phyloP scores from a whole-genome alignment of 495 filamentous ascomycete species.

The Niebla homalea region DNA sequence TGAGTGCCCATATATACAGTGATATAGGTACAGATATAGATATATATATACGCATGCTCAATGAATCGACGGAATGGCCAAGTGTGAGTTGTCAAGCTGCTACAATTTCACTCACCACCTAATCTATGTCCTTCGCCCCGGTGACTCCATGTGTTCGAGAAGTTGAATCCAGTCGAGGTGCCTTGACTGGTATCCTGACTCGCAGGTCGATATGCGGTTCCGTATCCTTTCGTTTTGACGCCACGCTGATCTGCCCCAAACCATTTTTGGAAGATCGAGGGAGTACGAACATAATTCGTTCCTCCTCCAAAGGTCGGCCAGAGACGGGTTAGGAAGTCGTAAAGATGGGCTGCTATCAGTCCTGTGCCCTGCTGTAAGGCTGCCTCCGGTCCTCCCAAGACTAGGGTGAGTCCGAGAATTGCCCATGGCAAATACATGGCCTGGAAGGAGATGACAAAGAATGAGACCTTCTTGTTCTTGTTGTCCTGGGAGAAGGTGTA shows the following conservation, averaged over 20 bases:
- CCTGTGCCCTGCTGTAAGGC: conserved; percentile 49
- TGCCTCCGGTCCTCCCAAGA: conserved; percentile 35
- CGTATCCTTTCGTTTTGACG: conserved; percentile 38
- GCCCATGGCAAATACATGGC: conserved; percentile 62
- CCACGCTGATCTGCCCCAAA: conserved; percentile 34
- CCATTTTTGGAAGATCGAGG: conserved; percentile 46
- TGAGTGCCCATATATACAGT: too few relatives aligned
- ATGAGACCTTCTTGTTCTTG: conserved; percentile 51
- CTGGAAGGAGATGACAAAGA: conserved; percentile 66
- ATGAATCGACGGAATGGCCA: too few relatives aligned
- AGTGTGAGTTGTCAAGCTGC: too few relatives aligned
- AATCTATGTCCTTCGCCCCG: conserved; percentile 57
- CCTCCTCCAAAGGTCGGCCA: conserved; percentile 78
- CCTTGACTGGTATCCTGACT: conserved; percentile 17
- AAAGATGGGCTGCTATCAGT: conserved; percentile 67
- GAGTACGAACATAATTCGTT: conserved; percentile 55
- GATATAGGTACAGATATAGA: too few relatives aligned
- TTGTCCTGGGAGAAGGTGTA: conserved; percentile 79
- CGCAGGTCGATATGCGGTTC: conserved; percentile 36
- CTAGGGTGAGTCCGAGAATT: conserved; percentile 55
- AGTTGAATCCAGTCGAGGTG: conserved; percentile 24
- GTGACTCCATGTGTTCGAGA: conserved; percentile 43
- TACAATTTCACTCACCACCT: conserved; percentile 32
- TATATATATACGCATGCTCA: too few relatives aligned
- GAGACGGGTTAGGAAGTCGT: conserved; percentile 71